phyloP scores from a whole-genome alignment of 164 flowering plant species.

The Liriodendron chinense region DNA sequence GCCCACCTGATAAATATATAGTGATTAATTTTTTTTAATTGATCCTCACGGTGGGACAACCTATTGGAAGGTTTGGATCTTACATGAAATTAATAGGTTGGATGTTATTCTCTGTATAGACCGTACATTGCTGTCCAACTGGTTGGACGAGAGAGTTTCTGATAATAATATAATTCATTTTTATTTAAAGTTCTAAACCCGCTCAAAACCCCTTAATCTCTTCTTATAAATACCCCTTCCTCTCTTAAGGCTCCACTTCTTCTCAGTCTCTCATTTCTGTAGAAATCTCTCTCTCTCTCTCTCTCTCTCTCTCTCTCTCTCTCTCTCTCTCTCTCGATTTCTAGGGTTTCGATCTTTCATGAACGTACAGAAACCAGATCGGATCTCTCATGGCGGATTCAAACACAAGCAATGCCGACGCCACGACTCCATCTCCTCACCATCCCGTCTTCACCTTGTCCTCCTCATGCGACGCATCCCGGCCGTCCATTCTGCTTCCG shows the following conservation, averaged over 20 bases:
- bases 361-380: conserved; percentile 9
- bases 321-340: not conserved
- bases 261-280: not conserved
- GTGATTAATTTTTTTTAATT: too few species aligned
- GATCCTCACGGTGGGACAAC: too few species aligned
- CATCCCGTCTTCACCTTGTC: not conserved
- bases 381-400: conserved; percentile 23
- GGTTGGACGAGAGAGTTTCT: too few species aligned
- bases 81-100: too few species aligned
- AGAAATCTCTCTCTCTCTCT: not conserved
- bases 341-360: conserved; percentile 18
- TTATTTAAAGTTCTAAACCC: not conserved
- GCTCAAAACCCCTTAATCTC: conserved; percentile 5
- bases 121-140: too few species aligned
- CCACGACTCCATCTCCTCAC: not conserved
- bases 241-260: not conserved
- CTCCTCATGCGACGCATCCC: conserved; percentile 5
- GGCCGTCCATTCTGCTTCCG: conserved; percentile 17
- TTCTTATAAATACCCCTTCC: conserved; percentile 3
- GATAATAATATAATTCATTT: too few species aligned
- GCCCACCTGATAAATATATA: too few species aligned
- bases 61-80: too few species aligned
- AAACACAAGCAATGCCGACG: conserved; percentile 22
- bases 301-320: not conserved
- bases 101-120: too few species aligned